Conservation (phyloP, 2,329 filamentous ascomycete genomes). For the Cordyceps javanica region DNA sequence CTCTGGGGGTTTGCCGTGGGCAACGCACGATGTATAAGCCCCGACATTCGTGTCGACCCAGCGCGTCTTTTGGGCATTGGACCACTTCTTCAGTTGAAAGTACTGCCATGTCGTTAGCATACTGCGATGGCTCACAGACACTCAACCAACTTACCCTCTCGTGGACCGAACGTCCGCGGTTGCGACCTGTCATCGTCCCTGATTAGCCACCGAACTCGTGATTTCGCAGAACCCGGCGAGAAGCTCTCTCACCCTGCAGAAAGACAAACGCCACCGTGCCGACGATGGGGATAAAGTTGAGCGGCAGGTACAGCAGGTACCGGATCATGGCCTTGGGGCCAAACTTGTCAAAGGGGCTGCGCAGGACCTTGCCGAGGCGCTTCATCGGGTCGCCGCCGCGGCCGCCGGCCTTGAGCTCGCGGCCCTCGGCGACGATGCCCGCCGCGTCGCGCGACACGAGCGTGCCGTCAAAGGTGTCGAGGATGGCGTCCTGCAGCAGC, state of each 20-base stretch:
- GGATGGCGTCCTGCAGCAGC: constrained; percentile 71
- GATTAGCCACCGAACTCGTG: background rate
- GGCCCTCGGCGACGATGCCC: constrained; percentile 64
- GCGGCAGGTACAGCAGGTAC: constrained; percentile 78
- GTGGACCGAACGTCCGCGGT: constrained; percentile 44
- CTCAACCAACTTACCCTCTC: constrained; percentile 40
- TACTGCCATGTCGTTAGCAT: constrained; percentile 48
- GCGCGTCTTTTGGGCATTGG: constrained; percentile 52
- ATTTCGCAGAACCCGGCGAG: background rate
- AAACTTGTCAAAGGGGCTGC: constrained; percentile 51
- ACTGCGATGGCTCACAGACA: background rate
- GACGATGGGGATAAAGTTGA: constrained; percentile 89
- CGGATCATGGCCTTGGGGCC: constrained; percentile 60
- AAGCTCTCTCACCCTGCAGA: constrained; percentile 53
- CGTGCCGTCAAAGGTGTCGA: constrained; percentile 84
- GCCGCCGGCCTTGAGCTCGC: constrained; percentile 59
- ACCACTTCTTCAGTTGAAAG: constrained; percentile 88
- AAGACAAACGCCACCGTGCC: constrained; percentile 77
- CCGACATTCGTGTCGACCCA: constrained; percentile 66
- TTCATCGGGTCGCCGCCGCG: constrained; percentile 48
- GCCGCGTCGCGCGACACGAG: constrained; percentile 45
- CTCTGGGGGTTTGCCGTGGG: background rate
- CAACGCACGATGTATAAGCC: constrained; percentile 72
- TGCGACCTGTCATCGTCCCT: constrained; percentile 31
- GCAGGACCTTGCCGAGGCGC: constrained; percentile 51